Evolutionary conservation across 768 basidiomycete species (phyloP).

Genomic region (Kwoniella sp.): DNA sequence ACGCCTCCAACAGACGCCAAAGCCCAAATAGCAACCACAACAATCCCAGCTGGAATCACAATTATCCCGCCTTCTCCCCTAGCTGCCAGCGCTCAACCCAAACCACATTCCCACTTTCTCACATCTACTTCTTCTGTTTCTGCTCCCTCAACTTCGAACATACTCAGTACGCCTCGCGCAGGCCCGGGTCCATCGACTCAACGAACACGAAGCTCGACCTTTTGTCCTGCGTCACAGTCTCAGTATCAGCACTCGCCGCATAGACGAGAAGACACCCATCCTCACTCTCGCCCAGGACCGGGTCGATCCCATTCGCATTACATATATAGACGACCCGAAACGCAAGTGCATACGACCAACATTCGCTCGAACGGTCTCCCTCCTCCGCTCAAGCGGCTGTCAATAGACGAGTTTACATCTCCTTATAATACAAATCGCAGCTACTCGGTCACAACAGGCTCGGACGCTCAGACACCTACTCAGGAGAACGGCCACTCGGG

Average conservation of each 20-base stretch:
- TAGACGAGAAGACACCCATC: not conserved
- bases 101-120: not conserved
- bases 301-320: not conserved
- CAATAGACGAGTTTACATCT: constrained; percentile 7
- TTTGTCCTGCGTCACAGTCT: not conserved
- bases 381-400: constrained; percentile 21
- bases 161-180: not conserved
- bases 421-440: constrained; percentile 3
- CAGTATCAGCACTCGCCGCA: not conserved
- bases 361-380: not conserved
- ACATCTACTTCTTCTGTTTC: not conserved
- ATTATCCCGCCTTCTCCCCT: constrained; percentile 23
- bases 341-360: not conserved
- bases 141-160: not conserved
- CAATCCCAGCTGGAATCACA: constrained; percentile 20
- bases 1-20: not conserved
- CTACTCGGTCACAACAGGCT: constrained; percentile 12
- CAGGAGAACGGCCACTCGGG: constrained; percentile 12
- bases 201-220: not conserved
- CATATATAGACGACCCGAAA: not conserved
- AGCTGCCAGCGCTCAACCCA: not conserved
- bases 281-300: not conserved
- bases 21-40: not conserved
- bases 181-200: not conserved
- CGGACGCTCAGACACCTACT: constrained; percentile 20